Conservation (phyloP, 2,329 filamentous ascomycete genomes). For the Arthrobotrys sphaeroides region DNA sequence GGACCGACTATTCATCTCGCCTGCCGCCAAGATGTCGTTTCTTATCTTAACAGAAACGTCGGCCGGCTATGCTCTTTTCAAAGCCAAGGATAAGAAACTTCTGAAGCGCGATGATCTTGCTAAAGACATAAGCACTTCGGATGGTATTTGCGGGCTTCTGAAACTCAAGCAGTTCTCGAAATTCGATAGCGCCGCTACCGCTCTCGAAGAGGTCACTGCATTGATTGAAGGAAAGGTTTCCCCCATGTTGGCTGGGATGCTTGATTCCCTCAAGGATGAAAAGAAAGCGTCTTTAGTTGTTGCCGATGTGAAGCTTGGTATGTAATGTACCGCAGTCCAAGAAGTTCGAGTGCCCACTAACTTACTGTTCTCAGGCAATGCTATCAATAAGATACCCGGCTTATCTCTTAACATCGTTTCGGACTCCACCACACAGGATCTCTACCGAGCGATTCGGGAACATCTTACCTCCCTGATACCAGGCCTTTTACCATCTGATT, state of each 20-base stretch:
- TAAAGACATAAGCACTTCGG: slow-evolving; percentile 78
- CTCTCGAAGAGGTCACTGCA: slow-evolving; percentile 87
- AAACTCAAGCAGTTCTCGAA: slow-evolving; percentile 98
- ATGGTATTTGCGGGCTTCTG: slow-evolving; percentile 84
- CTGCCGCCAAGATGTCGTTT: slow-evolving; percentile 74
- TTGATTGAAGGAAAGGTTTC: slow-evolving; percentile 95
- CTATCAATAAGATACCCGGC: slow-evolving; percentile 90
- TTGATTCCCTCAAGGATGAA: slow-evolving; percentile 93
- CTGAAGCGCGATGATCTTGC: slow-evolving; percentile 85
- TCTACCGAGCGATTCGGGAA: slow-evolving; percentile 93
- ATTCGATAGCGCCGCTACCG: slow-evolving; percentile 91
- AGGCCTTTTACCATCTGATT: slow-evolving; percentile 81
- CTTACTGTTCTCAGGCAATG: slow-evolving; percentile 66
- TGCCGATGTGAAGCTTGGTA: slow-evolving; percentile 86
- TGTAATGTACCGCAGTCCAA: not conserved
- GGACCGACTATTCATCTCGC: not conserved
- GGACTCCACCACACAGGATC: slow-evolving; percentile 82
- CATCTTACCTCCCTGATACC: slow-evolving; percentile 90
- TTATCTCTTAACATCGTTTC: slow-evolving; percentile 78
- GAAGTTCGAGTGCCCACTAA: not conserved
- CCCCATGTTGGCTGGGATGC: slow-evolving; percentile 79
- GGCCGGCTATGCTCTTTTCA: slow-evolving; percentile 97
- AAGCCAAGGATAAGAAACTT: slow-evolving; percentile 98
- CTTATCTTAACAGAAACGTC: slow-evolving; percentile 95
- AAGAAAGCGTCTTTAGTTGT: slow-evolving; percentile 96